phyloP scores from a whole-genome alignment of 441 rosid species.

The Populus tomentosa region DNA sequence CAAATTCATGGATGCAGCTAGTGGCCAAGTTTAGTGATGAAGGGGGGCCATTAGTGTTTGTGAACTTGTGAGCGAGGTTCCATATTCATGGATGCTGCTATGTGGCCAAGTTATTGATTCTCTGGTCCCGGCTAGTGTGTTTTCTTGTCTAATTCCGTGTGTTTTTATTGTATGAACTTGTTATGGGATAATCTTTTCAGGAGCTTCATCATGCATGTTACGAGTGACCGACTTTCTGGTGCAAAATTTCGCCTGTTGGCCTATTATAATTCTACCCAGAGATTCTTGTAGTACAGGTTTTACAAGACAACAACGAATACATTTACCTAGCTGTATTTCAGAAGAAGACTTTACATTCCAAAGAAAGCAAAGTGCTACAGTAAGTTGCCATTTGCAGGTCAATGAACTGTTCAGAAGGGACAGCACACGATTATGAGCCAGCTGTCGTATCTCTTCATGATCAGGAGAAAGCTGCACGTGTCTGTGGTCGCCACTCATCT shows the following conservation, averaged over 20 bases:
- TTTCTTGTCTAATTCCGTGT: no score
- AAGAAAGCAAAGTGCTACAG: neutral
- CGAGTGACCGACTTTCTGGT: neutral
- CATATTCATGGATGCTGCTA: neutral
- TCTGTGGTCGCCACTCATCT: constrained; percentile 76
- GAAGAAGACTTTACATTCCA: constrained; percentile 1
- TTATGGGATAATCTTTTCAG: neutral
- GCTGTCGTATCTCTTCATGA: neutral
- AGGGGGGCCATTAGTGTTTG: neutral
- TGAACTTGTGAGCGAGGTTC: neutral
- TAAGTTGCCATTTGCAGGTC: neutral
- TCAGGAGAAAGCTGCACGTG: constrained; percentile 35
- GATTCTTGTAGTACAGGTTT: constrained; percentile 1
- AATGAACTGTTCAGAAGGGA: neutral
- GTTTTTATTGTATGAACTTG: neutral
- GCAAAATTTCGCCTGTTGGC: neutral
- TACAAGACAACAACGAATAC: neutral
- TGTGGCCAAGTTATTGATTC: neutral
- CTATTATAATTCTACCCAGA: neutral
- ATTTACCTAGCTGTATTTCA: neutral
- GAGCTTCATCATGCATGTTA: neutral
- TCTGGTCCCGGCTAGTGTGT: no score
- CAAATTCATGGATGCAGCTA: neutral
- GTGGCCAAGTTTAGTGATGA: neutral
- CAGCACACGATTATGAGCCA: no score